These are phyloP conservation scores for Lactarius hengduanensis DNA, from an alignment of 768 basidiomycete species.

Conservation along the genomic window DNA sequence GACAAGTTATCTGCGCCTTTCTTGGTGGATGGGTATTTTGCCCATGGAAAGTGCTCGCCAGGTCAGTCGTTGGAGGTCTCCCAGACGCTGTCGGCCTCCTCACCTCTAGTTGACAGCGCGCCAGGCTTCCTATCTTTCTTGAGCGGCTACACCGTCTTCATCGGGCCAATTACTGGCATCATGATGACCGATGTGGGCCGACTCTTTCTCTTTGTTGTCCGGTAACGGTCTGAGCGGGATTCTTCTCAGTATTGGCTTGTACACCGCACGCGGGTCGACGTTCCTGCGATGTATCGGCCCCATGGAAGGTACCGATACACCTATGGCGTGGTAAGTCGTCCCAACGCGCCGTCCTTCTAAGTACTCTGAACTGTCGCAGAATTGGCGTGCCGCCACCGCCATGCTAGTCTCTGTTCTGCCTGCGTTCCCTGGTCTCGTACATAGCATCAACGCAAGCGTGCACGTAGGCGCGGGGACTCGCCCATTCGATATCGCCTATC, in stretches of 20 bases:
- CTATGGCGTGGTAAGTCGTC: constrained; percentile 59
- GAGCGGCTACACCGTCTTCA: constrained; percentile 81
- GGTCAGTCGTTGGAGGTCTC: constrained; percentile 36
- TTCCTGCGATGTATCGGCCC: constrained; percentile 82
- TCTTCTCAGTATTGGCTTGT: constrained; percentile 68
- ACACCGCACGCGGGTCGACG: constrained; percentile 68
- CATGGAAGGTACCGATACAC: constrained; percentile 77
- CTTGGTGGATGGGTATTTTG: constrained; percentile 83
- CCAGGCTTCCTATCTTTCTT: constrained; percentile 73
- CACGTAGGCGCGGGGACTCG: constrained; percentile 55
- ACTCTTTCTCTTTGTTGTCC: background rate
- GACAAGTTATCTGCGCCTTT: constrained; percentile 71
- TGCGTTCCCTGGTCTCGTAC: constrained; percentile 72
- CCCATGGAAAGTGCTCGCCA: constrained; percentile 81
- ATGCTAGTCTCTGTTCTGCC: constrained; percentile 67
- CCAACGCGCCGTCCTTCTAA: constrained; percentile 2
- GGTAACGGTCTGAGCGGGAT: background rate
- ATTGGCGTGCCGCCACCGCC: constrained; percentile 76
- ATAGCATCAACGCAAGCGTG: constrained; percentile 66
- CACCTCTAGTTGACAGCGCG: constrained; percentile 37
- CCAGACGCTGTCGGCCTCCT: constrained; percentile 9
- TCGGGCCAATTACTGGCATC: constrained; percentile 82
- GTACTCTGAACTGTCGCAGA: constrained; percentile 43
- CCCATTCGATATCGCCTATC: constrained; percentile 71
- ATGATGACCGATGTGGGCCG: constrained; percentile 54